A percentile compares a stretch with the other conserved stretches of the same genome.
Conservation (phyloP, 1,284 basidiomycete genomes). For the Somion occarium region DNA sequence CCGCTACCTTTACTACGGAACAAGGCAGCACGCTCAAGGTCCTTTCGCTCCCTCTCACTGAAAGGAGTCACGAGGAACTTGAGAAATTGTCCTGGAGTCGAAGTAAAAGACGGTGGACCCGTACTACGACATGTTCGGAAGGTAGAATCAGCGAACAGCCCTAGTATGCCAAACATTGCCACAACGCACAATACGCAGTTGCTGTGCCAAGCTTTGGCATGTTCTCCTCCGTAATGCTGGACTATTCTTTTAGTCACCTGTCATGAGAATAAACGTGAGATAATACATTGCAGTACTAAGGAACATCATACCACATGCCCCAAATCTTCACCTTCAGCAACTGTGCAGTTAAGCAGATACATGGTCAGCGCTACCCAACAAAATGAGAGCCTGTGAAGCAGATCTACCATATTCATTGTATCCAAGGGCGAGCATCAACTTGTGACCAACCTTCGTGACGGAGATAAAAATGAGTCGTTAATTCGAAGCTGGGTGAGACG, state of each 20-base stretch:
- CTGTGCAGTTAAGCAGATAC: too few relatives aligned
- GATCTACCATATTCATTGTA: slow-evolving; percentile 41
- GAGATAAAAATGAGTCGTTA: background rate
- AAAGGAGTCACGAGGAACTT: slow-evolving; percentile 16
- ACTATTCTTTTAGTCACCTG: too few relatives aligned
- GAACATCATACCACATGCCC: slow-evolving; percentile 34
- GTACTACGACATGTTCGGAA: slow-evolving; percentile 8
- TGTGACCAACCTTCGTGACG: slow-evolving; percentile 27
- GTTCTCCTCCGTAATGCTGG: slow-evolving; percentile 1
- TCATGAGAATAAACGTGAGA: too few relatives aligned
- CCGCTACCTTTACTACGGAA: background rate
- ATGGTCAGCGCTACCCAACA: too few relatives aligned
- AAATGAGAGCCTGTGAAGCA: too few relatives aligned
- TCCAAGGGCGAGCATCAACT: slow-evolving; percentile 43
- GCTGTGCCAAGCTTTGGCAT: slow-evolving; percentile 9
- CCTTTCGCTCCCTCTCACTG: slow-evolving; percentile 16
- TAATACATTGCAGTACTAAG: too few relatives aligned
- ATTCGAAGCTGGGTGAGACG: background rate
- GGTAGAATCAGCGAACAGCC: background rate
- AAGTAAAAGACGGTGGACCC: slow-evolving; percentile 17
- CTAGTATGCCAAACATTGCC: background rate
- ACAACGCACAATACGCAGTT: slow-evolving; percentile 5
- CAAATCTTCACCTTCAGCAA: slow-evolving; percentile 45
- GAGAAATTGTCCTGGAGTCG: slow-evolving; percentile 24
- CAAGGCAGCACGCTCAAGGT: slow-evolving; percentile 13